Base-by-base conservation (phyloP, 257 asterid genomes). In the Solanum virginianum region DNA sequence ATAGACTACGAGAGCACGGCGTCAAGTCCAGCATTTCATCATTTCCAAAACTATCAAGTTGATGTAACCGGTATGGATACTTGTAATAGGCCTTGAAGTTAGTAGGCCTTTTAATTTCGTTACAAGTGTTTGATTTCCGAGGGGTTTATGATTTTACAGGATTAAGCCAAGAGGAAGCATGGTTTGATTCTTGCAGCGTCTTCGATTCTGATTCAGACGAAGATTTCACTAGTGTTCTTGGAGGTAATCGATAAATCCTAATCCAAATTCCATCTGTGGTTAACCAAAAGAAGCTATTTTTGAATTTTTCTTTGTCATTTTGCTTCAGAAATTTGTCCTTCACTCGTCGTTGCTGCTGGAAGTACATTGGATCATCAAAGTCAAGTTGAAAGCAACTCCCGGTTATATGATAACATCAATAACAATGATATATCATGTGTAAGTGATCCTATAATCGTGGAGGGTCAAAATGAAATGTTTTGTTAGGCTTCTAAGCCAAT, bases 201-300 rank as follows among this genome's bases (percentile, higher is more conserved):
- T 92, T 94, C 2, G 95, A 91, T 49, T 96, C 99, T 12, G 99
- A 94, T 88, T 85, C 94, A 17, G 99, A 96, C 56, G 99, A 96
- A 81, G 99, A 96, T 66, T 93, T 92, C 85, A 85, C 88, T 56
- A 93, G 95, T 86, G 83, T 90, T 68, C 79, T 81, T 47, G 97
- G 91, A 88, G 99, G 98, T 95, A 86, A 86, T 84, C 68, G 47
- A 32, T n/a, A 43, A 57, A 71, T 49, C 47, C 79, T 66, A 10
- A 53, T 26, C 45, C 17, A 8, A 2, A 15, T 3, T 47, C 62
- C 12, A 43, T 22, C 57, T 15, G 85, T 53, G 16, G 20, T 17
- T 17, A 5, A 0, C 65, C 65, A 79, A 79, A 79, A 53, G 83
- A 79, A 53, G 29, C 16, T 53, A 16, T 0, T 53, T 29, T 0